Base-by-base conservation (phyloP, 345 rosid genomes). In the Melaleuca quinquenervia region DNA sequence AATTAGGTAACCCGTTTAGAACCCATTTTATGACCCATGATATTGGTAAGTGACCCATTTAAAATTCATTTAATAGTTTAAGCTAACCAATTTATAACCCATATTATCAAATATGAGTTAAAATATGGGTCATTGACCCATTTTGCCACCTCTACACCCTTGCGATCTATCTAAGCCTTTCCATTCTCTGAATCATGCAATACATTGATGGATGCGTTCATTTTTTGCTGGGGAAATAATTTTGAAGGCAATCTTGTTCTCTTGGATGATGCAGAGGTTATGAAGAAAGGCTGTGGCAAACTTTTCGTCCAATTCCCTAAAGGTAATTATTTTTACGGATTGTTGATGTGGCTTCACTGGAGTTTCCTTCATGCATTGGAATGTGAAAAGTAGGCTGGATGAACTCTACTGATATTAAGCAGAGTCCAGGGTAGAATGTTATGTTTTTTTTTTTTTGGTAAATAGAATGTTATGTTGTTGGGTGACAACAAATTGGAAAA, bases 241-340 rank as follows among this genome's bases (percentile, higher is more conserved):
- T n/a, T n/a, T n/a, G n/a, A n/a, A n/a, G n/a, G n/a, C n/a, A n/a
- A n/a, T n/a, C n/a, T n/a, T n/a, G 93, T 94, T 90, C 85, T 93
- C 82, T 92, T 97, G 11, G 96, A 93, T 84, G 96, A 96, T 88
- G 87, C 85, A 20, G 92, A 93, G 56, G 90, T 93, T 45, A 89
- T 95, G 86, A 90, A 94, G 91, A 94, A 91, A 89, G 93, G 96
- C 82, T 96, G 97, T 86, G 99, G 99, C 75, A 95, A 94, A 90
- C 96, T 97, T 55, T 96, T 92, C 93, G 95, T 98, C 3, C 99
- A 99, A 86, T 97, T 97, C 86, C 99, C 99, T 50, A 95, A 95
- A 94, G 99, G 99, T 97, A 91, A 83, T 41, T 44, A 32, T 26
- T 44, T 70, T 83, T 5, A 24, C 0, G 0, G 14, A 22, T 24